Evolutionary conservation across 805 yeast genomes (phyloP).

Genomic region (Kodamaea kakaduensis): DNA sequence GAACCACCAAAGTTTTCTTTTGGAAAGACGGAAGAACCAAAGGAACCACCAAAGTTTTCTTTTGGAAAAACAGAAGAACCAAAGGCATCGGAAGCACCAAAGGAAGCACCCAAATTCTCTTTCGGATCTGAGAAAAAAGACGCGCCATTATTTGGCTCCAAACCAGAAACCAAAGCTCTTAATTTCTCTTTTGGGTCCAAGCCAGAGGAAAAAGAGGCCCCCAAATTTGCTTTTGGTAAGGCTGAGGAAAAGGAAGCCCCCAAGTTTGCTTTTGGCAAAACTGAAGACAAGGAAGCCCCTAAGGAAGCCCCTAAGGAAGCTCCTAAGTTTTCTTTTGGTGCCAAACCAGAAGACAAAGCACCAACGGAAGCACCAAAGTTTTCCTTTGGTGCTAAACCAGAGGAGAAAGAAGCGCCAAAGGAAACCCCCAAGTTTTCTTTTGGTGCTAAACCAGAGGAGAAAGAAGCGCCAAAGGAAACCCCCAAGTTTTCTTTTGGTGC

Average conservation of each 20-base stretch:
- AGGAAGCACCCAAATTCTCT: conserved; percentile 9
- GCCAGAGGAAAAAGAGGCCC: conserved; percentile 1
- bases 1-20: conserved; percentile 6
- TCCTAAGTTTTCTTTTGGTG: conserved; percentile 1
- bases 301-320: neutral
- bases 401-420: conserved; percentile 6
- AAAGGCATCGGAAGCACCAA: neutral
- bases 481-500: no score
- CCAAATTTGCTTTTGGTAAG: conserved; percentile 15
- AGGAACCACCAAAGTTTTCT: conserved; percentile 2
- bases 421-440: conserved; percentile 9
- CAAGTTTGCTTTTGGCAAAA: conserved; percentile 3
- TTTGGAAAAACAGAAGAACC: conserved; percentile 9
- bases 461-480: neutral
- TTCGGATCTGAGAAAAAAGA: conserved; percentile 8
- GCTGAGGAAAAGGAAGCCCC: conserved; percentile 4
- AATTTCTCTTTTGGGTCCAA: conserved; percentile 2
- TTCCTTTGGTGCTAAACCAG: conserved; percentile 17
- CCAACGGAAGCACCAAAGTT: conserved; percentile 13
- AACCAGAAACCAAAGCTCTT: neutral
- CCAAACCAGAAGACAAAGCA: neutral
- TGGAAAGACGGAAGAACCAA: conserved; percentile 2
- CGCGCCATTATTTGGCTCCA: neutral
- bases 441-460: conserved; percentile 6
- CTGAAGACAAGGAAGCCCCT: conserved; percentile 2